A percentile compares a stretch with the other conserved stretches of the same genome.
These are phyloP conservation scores for Cenchrus fungigraminus DNA, from an alignment of 176 grass and related monocot genomes.

Conservation along the genomic window DNA sequence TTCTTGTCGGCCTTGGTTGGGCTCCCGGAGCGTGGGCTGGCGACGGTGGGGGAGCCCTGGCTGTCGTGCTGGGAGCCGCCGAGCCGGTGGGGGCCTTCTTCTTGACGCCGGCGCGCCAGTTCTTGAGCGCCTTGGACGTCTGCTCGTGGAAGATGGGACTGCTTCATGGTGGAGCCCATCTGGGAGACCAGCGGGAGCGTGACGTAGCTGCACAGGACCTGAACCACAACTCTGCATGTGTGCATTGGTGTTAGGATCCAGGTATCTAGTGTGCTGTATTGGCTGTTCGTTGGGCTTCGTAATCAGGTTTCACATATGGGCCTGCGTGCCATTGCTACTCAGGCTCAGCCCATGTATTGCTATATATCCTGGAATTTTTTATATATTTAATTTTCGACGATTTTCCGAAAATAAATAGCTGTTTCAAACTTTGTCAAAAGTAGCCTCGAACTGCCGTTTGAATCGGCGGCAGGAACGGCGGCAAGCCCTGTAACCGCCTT, in stretches of 20 bases:
- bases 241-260: neutral
- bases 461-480: too few species aligned
- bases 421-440: too few species aligned
- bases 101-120: constrained; percentile 83
- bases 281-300: too few species aligned
- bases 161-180: constrained; percentile 97
- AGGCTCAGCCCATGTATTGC: too few species aligned
- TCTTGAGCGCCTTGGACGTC: constrained; percentile 92
- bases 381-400: too few species aligned
- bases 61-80: constrained; percentile 34
- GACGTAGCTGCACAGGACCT: constrained; percentile 86
- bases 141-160: constrained; percentile 93
- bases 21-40: constrained; percentile 30
- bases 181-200: constrained; percentile 28
- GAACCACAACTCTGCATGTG: constrained; percentile 61
- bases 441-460: too few species aligned
- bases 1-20: constrained; percentile 32
- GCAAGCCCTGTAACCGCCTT: too few species aligned
- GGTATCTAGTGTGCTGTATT: too few species aligned
- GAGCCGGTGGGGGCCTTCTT: constrained; percentile 51
- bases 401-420: too few species aligned
- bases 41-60: constrained; percentile 10
- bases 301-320: too few species aligned
- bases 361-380: too few species aligned
- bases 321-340: too few species aligned